Conservation (phyloP, 2,329 filamentous ascomycete species). For the Tolypocladium ovalisporum region DNA sequence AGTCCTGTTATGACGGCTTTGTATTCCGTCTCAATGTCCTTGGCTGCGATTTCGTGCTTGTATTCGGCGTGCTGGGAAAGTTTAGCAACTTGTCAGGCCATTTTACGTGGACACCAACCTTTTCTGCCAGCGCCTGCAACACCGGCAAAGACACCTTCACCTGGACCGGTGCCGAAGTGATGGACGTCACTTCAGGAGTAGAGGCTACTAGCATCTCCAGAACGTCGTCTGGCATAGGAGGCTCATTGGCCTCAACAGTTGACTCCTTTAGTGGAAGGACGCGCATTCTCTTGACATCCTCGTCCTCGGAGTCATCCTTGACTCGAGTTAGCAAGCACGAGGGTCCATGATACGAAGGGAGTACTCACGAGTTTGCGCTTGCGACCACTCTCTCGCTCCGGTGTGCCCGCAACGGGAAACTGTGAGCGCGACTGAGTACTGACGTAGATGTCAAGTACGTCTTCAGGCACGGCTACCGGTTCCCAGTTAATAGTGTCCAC, state of each 20-base stretch:
- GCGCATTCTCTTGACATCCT: conserved; percentile 17
- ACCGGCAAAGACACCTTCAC: conserved; percentile 17
- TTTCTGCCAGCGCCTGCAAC: conserved; percentile 27
- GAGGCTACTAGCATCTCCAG: conserved; percentile 16
- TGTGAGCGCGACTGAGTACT: conserved; percentile 26
- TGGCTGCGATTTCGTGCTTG: conserved; percentile 14
- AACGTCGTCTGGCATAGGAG: conserved; percentile 21
- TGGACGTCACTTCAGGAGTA: conserved; percentile 3
- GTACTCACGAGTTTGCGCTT: conserved; percentile 39
- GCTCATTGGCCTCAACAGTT: conserved; percentile 12
- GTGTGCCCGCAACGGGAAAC: conserved; percentile 6
- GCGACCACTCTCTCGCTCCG: conserved; percentile 17
- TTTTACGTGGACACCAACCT: conserved; percentile 15
- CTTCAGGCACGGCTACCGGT: conserved; percentile 33
- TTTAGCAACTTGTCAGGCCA: conserved; percentile 7
- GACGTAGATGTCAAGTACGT: conserved; percentile 36
- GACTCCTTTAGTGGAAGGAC: conserved; percentile 10
- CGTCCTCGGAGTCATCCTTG: conserved; percentile 22
- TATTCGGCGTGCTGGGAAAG: conserved; percentile 16
- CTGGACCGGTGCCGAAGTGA: conserved; percentile 9
- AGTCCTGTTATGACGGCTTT: conserved; percentile 31
- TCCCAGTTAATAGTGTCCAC: conserved; percentile 32
- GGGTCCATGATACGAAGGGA: not conserved
- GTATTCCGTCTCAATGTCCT: conserved; percentile 23
- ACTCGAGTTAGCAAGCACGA: not conserved